phyloP scores from a whole-genome alignment of 2,329 filamentous ascomycete species.

The Ascochyta viciae-villosae region DNA sequence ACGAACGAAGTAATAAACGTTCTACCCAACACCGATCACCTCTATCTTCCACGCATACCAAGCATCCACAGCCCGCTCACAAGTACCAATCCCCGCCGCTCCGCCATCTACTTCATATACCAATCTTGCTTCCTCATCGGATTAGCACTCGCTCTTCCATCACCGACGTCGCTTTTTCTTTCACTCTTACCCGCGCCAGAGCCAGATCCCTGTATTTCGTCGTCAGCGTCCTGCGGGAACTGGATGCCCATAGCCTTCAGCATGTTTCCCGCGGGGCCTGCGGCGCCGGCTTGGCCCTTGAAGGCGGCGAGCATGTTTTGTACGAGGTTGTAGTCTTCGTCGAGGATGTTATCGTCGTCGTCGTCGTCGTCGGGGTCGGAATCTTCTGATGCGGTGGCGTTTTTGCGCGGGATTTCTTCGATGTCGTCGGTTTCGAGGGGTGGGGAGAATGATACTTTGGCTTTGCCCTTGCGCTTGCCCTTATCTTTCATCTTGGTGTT shows the following conservation, averaged over 20 bases:
- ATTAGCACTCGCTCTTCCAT: conserved; percentile 11
- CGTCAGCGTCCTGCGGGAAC: conserved; percentile 79
- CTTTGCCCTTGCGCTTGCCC: conserved; percentile 32
- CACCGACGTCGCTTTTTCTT: conserved; percentile 3
- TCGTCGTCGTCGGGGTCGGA: conserved; percentile 41
- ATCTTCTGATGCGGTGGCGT: conserved; percentile 64
- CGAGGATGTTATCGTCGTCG: conserved; percentile 62
- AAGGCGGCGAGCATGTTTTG: conserved; percentile 93
- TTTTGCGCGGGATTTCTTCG: conserved; percentile 70
- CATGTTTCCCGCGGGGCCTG: conserved; percentile 87
- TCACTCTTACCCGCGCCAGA: not conserved
- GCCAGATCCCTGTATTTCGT: conserved; percentile 38
- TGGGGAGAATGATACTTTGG: conserved; percentile 14
- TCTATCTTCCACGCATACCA: too few relatives aligned
- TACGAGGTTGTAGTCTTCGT: conserved; percentile 86
- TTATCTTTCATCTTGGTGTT: conserved; percentile 25
- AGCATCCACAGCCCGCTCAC: not conserved
- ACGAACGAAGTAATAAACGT: too few relatives aligned
- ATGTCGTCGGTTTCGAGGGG: conserved; percentile 17
- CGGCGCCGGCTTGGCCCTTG: conserved; percentile 84
- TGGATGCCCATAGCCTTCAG: conserved; percentile 84
- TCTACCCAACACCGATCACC: too few relatives aligned
- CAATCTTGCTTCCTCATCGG: conserved; percentile 15
- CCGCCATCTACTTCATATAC: conserved; percentile 8
- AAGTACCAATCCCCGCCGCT: not conserved